A percentile compares a stretch with the other conserved stretches of the same genome.
phyloP scores from a whole-genome alignment of 2,329 filamentous ascomycete species.

The Botrytis porri region DNA sequence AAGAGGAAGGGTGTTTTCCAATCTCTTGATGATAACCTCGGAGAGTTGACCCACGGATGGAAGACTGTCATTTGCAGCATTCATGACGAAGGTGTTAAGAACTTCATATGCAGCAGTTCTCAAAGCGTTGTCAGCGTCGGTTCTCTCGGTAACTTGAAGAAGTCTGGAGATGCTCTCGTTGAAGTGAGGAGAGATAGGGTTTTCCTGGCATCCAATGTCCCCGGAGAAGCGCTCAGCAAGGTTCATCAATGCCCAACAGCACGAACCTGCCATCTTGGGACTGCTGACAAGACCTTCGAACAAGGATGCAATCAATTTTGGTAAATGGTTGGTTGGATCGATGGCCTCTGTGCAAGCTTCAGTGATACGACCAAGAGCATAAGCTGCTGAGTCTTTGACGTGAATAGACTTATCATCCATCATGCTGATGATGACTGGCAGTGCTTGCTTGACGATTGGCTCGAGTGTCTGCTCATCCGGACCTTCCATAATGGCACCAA shows the following conservation, averaged over 20 bases:
- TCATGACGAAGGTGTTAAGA: slow-evolving; percentile 89
- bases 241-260: slow-evolving; percentile 99
- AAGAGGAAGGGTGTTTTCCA: slow-evolving; percentile 86
- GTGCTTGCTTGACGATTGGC: slow-evolving; percentile 91
- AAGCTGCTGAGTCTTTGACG: slow-evolving; percentile 94
- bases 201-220: slow-evolving; percentile 71
- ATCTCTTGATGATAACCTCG: slow-evolving; percentile 82
- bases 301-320: slow-evolving; percentile 79
- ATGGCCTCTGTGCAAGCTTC: slow-evolving; percentile 91
- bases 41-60: slow-evolving; percentile 77
- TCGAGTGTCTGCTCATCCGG: slow-evolving; percentile 90
- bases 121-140: slow-evolving; percentile 80
- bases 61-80: slow-evolving; percentile 83
- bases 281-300: slow-evolving; percentile 88
- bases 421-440: slow-evolving; percentile 83
- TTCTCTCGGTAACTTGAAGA: slow-evolving; percentile 77
- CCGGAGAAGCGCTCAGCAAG: slow-evolving; percentile 92
- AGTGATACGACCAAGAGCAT: slow-evolving; percentile 92
- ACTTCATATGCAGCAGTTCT: slow-evolving; percentile 97
- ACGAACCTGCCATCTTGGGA: slow-evolving; percentile 95
- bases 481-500: slow-evolving; percentile 98
- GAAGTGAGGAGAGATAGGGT: slow-evolving; percentile 88
- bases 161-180: slow-evolving; percentile 85
- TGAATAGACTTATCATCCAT: slow-evolving; percentile 89
- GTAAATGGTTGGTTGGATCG: slow-evolving; percentile 78